These are phyloP conservation scores for Iberis amara DNA, from an alignment of 441 rosid genomes.

Conservation along the genomic window DNA sequence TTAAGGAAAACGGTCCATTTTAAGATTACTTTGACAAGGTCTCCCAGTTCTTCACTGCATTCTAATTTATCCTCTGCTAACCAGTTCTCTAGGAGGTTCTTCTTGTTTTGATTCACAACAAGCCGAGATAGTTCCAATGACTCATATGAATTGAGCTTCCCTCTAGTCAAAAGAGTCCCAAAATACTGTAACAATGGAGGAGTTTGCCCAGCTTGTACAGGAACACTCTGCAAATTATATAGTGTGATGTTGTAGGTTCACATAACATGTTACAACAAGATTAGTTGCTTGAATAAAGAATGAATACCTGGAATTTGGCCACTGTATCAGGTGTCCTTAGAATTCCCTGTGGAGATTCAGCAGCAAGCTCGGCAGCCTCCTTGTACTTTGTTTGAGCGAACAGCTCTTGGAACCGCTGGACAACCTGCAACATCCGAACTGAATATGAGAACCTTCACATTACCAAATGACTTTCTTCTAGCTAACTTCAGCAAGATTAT, in stretches of 20 bases:
- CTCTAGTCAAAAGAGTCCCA: constrained; percentile 83
- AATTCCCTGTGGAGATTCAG: constrained; percentile 95
- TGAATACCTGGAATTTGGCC: constrained; percentile 79
- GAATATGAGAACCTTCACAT: constrained; percentile 21
- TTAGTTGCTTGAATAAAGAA: constrained; percentile 11
- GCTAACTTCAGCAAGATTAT: neutral
- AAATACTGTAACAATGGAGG: constrained; percentile 93
- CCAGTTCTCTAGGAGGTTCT: constrained; percentile 87
- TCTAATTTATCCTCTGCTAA: constrained; percentile 93
- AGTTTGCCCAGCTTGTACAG: constrained; percentile 94
- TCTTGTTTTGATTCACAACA: constrained; percentile 92
- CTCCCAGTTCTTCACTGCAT: constrained; percentile 96
- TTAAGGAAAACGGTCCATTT: constrained; percentile 9
- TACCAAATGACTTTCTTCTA: constrained; percentile 1
- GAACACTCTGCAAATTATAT: constrained; percentile 68
- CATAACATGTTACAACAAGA: neutral
- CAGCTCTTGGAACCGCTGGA: constrained; percentile 87
- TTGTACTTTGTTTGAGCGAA: constrained; percentile 94
- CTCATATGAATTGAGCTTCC: constrained; percentile 93
- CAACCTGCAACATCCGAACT: constrained; percentile 53
- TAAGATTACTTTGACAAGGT: constrained; percentile 82
- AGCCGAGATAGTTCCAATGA: constrained; percentile 92
- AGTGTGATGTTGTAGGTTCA: constrained; percentile 1
- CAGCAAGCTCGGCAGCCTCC: constrained; percentile 99
- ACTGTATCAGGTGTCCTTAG: constrained; percentile 95